Percentiles rank a stretch among this genome's conserved stretches.
Conservation (phyloP, 2,329 filamentous ascomycete species). For the Diaporthe caulivora region DNA sequence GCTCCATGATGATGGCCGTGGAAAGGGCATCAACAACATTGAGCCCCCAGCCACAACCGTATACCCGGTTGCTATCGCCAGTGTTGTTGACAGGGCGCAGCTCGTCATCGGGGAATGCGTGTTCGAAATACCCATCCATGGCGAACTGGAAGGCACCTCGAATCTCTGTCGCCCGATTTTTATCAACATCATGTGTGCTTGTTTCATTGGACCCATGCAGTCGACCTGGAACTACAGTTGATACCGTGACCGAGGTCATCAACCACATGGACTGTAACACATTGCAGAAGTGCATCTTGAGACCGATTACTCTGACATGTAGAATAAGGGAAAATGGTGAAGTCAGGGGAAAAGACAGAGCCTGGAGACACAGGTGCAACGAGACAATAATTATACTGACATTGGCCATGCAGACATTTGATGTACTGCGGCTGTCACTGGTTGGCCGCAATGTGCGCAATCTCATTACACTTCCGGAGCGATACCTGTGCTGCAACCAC, state of each 20-base stretch:
- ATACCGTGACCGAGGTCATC: not conserved
- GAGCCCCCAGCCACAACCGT: constrained; percentile 19
- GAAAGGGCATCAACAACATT: constrained; percentile 17
- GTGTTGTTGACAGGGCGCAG: constrained; percentile 14
- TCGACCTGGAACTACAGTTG: not conserved
- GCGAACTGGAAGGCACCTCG: constrained; percentile 25
- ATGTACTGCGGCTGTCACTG: not conserved
- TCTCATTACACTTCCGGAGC: constrained; percentile 12
- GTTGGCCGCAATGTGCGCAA: not conserved
- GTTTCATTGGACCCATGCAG: not conserved
- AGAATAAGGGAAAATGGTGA: not conserved
- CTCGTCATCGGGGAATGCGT: constrained; percentile 28
- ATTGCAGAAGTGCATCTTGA: not conserved
- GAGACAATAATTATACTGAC: not conserved
- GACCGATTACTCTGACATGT: not conserved
- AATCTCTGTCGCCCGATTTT: not conserved
- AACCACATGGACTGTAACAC: not conserved
- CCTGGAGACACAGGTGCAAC: not conserved
- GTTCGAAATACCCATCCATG: constrained; percentile 25
- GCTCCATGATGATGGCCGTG: constrained; percentile 25
- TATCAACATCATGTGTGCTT: not conserved
- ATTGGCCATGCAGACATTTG: not conserved
- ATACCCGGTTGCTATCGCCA: constrained; percentile 20
- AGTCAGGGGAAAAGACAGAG: not conserved
- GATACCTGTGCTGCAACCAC: not conserved